Base-by-base conservation (phyloP, 768 basidiomycete species). In the Macrolepiota dolichaula region DNA sequence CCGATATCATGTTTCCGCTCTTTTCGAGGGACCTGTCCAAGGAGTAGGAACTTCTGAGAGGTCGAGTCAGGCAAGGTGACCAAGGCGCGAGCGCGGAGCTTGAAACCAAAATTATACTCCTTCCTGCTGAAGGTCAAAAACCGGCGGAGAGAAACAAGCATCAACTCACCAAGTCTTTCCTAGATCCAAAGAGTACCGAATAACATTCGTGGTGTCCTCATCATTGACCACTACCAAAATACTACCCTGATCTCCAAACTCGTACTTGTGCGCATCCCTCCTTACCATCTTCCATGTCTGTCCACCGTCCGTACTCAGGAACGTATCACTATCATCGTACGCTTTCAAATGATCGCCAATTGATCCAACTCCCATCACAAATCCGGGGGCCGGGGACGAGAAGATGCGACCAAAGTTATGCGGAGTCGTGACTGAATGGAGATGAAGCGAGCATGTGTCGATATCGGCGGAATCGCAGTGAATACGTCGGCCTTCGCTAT, bases 371-470 rank as follows among this genome's bases (percentile, higher is more conserved):
- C 92, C 96, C 92, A 99, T 96, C 29, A 93, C 89, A 62, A 94
- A 83, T 0, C 97, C 96, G 0, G 96, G 96, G 0, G 96, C 96
- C 4, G 93, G 89, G 0, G 94, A 95, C 1, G 94, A 96, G 75
- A 98, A 98, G 32, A 98, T 82, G 17, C 92, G 88, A 0, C 97
- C 96, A 68, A 88, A 92, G 73, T 98, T 99, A 75, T 96, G 96
- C 1, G 93, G 89, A 7, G 84, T 79, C 0, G 96, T 96, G 24
- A 98, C 94, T 5, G 96, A 97, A 73, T 97, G 89, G 12, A 99
- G 76, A 71, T 99, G 96, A 0, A 98, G 79, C 0, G 92, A 87
- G 72, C 96, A 99, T 25, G 66, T 74, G 0, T 85, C 81, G 6
- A 64, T 61, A 63, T 92, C 81, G 2, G 73, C 69, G 0, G 82